Evolutionary conservation across 257 asterid genomes (phyloP).

Genomic region (Solanum dulcamara): DNA sequence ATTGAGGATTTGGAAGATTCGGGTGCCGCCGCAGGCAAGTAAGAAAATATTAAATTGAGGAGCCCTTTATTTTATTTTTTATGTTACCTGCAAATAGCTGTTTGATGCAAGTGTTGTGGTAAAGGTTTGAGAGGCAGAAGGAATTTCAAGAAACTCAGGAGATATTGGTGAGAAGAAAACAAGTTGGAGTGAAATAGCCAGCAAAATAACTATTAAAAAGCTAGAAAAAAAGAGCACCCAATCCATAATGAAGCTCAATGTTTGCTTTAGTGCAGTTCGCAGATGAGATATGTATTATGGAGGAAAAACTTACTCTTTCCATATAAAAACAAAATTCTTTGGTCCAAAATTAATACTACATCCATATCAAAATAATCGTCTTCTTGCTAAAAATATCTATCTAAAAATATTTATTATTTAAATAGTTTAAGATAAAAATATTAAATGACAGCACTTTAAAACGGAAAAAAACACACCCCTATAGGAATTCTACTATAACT

Average conservation of each 20-base stretch:
- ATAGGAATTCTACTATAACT: no score
- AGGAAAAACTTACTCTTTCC: neutral
- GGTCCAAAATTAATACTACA: neutral
- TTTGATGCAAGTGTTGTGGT: slow-evolving; percentile 20
- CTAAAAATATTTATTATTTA: no score
- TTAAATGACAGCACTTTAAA: no score
- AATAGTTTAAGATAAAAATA: neutral
- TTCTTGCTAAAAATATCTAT: no score
- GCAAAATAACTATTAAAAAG: slow-evolving; percentile 16
- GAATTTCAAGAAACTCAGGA: slow-evolving; percentile 23
- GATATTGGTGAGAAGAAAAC: slow-evolving; percentile 26
- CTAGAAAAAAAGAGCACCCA: neutral
- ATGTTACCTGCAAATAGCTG: slow-evolving; percentile 41
- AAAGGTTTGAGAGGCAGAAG: slow-evolving; percentile 13
- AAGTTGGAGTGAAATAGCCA: slow-evolving; percentile 28
- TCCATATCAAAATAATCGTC: neutral
- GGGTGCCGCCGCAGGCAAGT: no score
- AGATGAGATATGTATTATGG: neutral
- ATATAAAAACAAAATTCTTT: neutral
- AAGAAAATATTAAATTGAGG: neutral
- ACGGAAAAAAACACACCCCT: no score
- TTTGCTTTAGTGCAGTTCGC: neutral
- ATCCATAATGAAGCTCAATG: slow-evolving; percentile 3
- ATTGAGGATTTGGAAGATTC: no score
- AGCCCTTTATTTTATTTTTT: neutral